A percentile compares a stretch with the other conserved stretches of the same genome.
Conservation (phyloP, 805 yeast species). For the Saturnispora silvae region DNA sequence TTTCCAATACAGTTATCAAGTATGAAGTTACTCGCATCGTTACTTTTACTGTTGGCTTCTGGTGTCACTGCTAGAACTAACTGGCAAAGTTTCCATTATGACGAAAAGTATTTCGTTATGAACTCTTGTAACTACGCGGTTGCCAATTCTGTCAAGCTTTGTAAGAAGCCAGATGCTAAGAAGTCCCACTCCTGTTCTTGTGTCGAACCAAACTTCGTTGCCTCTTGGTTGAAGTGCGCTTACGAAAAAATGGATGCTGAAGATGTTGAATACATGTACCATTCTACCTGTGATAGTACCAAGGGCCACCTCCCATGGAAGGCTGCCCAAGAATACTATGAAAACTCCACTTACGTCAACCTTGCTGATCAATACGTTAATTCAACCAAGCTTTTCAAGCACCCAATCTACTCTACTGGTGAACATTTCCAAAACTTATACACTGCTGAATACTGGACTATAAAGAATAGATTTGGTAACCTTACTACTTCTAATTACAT, state of each 20-base stretch:
- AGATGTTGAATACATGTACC: conserved; percentile 17
- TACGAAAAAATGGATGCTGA: conserved; percentile 13
- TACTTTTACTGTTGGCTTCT: conserved; percentile 2
- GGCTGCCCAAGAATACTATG: conserved; percentile 30
- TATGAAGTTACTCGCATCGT: neutral
- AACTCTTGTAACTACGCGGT: conserved; percentile 17
- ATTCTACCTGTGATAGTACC: conserved; percentile 13
- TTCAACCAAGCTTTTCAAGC: conserved; percentile 21
- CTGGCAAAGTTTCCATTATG: conserved; percentile 8
- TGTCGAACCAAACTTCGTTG: conserved; percentile 19
- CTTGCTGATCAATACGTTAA: conserved; percentile 22
- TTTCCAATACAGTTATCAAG: neutral
- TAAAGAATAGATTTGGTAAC: conserved; percentile 26
- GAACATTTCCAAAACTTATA: conserved; percentile 17
- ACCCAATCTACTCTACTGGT: conserved; percentile 26
- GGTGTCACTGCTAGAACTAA: conserved; percentile 1
- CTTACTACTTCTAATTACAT: conserved; percentile 32
- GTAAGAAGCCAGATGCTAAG: conserved; percentile 8
- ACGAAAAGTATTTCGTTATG: conserved; percentile 11
- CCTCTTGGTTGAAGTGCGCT: conserved; percentile 21
- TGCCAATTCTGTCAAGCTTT: conserved; percentile 15
- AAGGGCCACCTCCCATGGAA: conserved; percentile 24
- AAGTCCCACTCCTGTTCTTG: conserved; percentile 19
- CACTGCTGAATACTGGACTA: conserved; percentile 18
- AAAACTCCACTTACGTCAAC: conserved; percentile 27